Evolutionary conservation across 495 filamentous ascomycete genomes (phyloP).

Genomic region (Aspergillus egyptiacus): DNA sequence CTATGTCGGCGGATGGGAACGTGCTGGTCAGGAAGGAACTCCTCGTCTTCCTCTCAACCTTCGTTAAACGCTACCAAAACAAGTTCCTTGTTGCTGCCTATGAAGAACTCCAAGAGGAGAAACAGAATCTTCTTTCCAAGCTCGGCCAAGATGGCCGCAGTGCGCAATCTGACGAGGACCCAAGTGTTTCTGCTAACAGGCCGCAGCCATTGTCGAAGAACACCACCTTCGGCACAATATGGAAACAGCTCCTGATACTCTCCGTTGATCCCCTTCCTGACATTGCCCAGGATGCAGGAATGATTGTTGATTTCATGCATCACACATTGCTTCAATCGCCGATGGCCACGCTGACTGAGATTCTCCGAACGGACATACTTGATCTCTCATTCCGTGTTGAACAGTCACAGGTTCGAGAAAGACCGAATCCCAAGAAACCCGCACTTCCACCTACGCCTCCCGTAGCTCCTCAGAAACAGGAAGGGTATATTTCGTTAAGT

Average conservation of each 20-base stretch:
- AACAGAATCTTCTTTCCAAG: conserved; percentile 54
- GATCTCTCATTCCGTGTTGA: conserved; percentile 49
- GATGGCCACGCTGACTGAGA: conserved; percentile 61
- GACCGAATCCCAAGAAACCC: conserved; percentile 33
- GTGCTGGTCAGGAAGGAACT: conserved; percentile 90
- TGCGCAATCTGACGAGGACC: conserved; percentile 11
- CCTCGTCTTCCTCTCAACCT: conserved; percentile 86
- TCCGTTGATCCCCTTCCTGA: conserved; percentile 94
- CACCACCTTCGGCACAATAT: conserved; percentile 84
- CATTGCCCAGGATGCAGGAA: conserved; percentile 73
- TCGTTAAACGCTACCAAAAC: conserved; percentile 83
- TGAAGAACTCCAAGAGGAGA: conserved; percentile 84
- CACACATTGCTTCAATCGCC: conserved; percentile 68
- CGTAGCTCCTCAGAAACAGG: conserved; percentile 45
- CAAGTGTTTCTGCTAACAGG: conserved; percentile 19
- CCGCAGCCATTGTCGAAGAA: conserved; percentile 59
- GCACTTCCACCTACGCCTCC: conserved; percentile 49
- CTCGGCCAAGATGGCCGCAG: conserved; percentile 22
- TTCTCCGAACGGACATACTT: conserved; percentile 70
- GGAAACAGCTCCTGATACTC: conserved; percentile 86
- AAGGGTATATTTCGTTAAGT: conserved; percentile 60
- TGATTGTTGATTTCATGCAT: conserved; percentile 80
- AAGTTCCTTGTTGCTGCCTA: conserved; percentile 89
- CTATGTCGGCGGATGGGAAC: conserved; percentile 86
- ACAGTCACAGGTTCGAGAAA: conserved; percentile 39